Percentiles rank a stretch among this genome's conserved stretches.
These are phyloP conservation scores for Mortierella sp. DNA, from an alignment of 371 early-diverging fungal genomes.

Conservation along the genomic window DNA sequence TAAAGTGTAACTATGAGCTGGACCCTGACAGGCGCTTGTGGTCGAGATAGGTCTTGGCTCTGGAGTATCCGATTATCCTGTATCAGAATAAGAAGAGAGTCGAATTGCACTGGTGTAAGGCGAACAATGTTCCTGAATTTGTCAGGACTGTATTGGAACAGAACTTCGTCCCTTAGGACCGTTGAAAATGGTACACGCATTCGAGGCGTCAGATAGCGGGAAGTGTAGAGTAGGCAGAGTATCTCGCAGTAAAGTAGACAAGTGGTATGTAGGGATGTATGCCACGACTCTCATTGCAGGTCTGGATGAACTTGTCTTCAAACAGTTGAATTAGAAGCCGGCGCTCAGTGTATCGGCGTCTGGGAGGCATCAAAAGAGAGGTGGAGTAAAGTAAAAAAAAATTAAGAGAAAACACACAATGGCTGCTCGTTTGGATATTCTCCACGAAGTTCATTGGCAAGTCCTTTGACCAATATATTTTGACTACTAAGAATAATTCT, in stretches of 20 bases:
- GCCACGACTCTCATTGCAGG: slow-evolving; percentile 1
- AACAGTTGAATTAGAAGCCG: slow-evolving; percentile 1
- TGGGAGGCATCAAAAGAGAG: neutral
- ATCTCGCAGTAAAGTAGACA: neutral
- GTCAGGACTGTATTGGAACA: neutral
- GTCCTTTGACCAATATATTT: too few species aligned
- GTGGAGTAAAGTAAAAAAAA: neutral
- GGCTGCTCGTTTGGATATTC: too few species aligned
- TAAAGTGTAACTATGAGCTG: slow-evolving; percentile 5
- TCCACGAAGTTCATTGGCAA: too few species aligned
- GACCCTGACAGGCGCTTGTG: neutral
- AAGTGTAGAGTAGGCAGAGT: neutral
- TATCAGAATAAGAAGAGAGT: neutral
- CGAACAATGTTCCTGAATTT: slow-evolving; percentile 4
- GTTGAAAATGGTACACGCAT: slow-evolving; percentile 9
- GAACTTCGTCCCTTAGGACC: slow-evolving; percentile 9
- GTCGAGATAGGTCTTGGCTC: neutral
- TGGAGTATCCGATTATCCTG: neutral
- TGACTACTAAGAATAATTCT: too few species aligned
- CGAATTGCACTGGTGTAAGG: slow-evolving; percentile 2
- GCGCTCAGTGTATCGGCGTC: neutral
- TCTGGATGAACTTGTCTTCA: neutral
- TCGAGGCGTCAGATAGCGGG: slow-evolving; percentile 7
- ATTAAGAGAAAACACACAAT: neutral
- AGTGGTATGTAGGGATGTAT: neutral